Base-by-base conservation (phyloP, 768 basidiomycete species). In the Naganishia vaughanmartiniae region DNA sequence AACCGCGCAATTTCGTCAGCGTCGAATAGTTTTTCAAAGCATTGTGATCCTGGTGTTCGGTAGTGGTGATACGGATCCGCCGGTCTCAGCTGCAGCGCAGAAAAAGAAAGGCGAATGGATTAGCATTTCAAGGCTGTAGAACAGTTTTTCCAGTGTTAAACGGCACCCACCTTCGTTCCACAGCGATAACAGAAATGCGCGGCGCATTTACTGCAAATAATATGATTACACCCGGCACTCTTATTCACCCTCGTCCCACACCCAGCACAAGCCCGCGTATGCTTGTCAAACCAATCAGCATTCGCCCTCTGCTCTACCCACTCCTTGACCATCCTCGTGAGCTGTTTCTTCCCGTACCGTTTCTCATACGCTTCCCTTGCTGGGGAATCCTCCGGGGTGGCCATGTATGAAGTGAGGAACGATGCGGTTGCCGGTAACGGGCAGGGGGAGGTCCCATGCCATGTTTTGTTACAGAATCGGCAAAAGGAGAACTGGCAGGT, bases 111-210 rank as follows among this genome's bases (percentile, higher is more conserved):
- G 34, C 42, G 42, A 9, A 42, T 15, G 2, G 17, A n/a, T n/a
- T n/a, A n/a, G n/a, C n/a, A n/a, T 2, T 36, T 42, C 42, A 7
- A 15, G 2, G 42, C 10, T 15, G 15, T 11, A 7, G 42, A 42
- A 15, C 42, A 15, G 17, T n/a, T 15, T 42, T 15, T 42, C 42
- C 15, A 7, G 10, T 15, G 42, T 11, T 12, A 11, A 11, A 33
- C 89, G 71, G 81, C 74, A 0, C 80, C 58, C 30, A 92, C 79
- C 73, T 83, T 85, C 0, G 80, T 69, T 5, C 89, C 91, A 77
- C 91, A 92, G 6, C 88, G 85, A 75, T 90, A 92, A 83, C 91
- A 93, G 76, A 91, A 93, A 76, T 93, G 91, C 60, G 86, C 84
- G 34, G 81, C 76, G 80, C 91, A 93, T 73, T 87, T 88, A n/a